A percentile compares a stretch with the other conserved stretches of the same genome.
phyloP scores from a whole-genome alignment of 495 filamentous ascomycete genomes.

The Hypoxylon crocopeplum region DNA sequence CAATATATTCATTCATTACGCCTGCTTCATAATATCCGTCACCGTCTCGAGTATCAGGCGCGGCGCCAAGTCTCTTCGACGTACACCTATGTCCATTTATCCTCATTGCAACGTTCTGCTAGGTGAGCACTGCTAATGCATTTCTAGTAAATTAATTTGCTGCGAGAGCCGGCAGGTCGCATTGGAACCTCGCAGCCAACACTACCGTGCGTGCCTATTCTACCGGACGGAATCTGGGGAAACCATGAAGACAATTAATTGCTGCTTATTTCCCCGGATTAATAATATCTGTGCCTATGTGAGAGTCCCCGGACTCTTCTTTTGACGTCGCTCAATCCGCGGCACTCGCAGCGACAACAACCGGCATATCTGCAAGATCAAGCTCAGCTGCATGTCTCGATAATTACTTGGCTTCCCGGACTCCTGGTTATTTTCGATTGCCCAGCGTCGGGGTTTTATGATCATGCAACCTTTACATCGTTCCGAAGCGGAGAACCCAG shows the following conservation, averaged over 20 bases:
- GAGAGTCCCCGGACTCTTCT: neutral
- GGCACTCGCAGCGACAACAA: slow-evolving; percentile 5
- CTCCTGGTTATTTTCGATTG: slow-evolving; percentile 15
- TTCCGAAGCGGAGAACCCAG: neutral
- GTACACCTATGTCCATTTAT: slow-evolving; percentile 25
- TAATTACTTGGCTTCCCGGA: slow-evolving; percentile 17
- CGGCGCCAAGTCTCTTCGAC: slow-evolving; percentile 17
- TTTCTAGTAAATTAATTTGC: slow-evolving; percentile 25
- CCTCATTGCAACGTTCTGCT: slow-evolving; percentile 2
- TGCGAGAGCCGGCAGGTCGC: slow-evolving; percentile 9
- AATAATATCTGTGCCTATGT: slow-evolving; percentile 3
- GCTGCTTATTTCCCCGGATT: slow-evolving; percentile 26
- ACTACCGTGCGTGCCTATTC: slow-evolving; percentile 3
- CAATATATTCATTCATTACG: neutral
- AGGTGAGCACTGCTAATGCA: slow-evolving; percentile 3
- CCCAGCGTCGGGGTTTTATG: neutral
- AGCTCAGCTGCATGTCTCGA: slow-evolving; percentile 18
- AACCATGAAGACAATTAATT: slow-evolving; percentile 23
- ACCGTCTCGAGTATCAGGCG: neutral
- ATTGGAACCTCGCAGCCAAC: slow-evolving; percentile 7
- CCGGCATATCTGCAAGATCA: slow-evolving; percentile 9
- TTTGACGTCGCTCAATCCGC: slow-evolving; percentile 14
- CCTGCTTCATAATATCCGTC: neutral
- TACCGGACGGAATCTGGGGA: slow-evolving; percentile 30
- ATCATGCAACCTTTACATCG: slow-evolving; percentile 20